phyloP scores from a whole-genome alignment of 495 filamentous ascomycete species.

The Paragyromitra xinjiangensis region DNA sequence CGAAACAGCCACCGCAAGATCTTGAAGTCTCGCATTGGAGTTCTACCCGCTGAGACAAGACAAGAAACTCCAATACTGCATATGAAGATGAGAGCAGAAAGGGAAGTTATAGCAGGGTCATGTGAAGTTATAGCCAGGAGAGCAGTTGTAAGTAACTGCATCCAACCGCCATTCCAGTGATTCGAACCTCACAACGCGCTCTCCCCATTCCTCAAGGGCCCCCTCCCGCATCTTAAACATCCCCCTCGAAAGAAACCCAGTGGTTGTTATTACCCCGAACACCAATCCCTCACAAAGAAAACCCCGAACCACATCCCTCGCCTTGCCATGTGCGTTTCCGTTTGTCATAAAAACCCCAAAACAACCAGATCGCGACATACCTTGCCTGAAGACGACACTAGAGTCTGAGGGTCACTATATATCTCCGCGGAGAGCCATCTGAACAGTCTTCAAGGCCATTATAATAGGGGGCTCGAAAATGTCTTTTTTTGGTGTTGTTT shows the following conservation, averaged over 20 bases:
- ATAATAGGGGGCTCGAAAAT: background rate
- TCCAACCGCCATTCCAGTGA: no score
- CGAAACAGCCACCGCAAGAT: no score
- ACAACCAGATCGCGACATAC: slow-evolving; percentile 15
- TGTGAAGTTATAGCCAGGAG: no score
- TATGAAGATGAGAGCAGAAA: background rate
- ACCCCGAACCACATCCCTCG: background rate
- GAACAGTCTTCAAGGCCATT: background rate
- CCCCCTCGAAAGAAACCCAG: no score
- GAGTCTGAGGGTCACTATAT: slow-evolving; percentile 19
- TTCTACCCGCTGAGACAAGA: background rate
- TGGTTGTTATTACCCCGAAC: no score
- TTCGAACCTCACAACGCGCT: background rate
- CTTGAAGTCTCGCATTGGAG: no score
- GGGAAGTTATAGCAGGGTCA: background rate
- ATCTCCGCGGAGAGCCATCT: slow-evolving; percentile 47
- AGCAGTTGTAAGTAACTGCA: no score
- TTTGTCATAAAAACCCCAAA: slow-evolving; percentile 49
- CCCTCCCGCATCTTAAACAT: no score
- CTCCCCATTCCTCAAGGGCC: background rate
- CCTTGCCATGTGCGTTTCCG: slow-evolving; percentile 17
- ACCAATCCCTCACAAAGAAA: background rate
- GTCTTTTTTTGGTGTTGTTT: background rate
- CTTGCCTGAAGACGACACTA: slow-evolving; percentile 2
- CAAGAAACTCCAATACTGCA: background rate